Evolutionary conservation across 140 eudicot genomes (phyloP).

Genomic region (Cichorium intybus): DNA sequence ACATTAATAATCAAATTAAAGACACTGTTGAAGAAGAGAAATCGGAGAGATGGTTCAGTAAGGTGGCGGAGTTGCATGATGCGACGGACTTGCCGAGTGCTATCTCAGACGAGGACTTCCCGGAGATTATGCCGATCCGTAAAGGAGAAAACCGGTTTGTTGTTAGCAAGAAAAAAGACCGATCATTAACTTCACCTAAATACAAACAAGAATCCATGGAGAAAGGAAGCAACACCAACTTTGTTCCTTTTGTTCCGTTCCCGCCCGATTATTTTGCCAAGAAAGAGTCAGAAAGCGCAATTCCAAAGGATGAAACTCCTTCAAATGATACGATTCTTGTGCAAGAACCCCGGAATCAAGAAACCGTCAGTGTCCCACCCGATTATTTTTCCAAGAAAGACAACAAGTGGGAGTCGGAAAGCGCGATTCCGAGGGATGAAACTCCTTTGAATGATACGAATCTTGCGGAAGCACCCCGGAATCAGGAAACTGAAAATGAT

Average conservation of each 20-base stretch:
- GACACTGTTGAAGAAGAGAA: slow-evolving; percentile 42
- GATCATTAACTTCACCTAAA: slow-evolving; percentile 58
- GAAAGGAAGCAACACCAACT: slow-evolving; percentile 49
- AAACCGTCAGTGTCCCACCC: slow-evolving; percentile 64
- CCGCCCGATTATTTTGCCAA: slow-evolving; percentile 88
- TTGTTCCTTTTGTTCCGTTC: slow-evolving; percentile 89
- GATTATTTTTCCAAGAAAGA: slow-evolving; percentile 70
- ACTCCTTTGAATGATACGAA: slow-evolving; percentile 1
- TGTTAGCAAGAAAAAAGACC: slow-evolving; percentile 75
- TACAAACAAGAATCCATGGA: slow-evolving; percentile 63
- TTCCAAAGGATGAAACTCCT: slow-evolving; percentile 2
- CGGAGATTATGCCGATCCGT: slow-evolving; percentile 84
- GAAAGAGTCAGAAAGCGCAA: slow-evolving; percentile 27
- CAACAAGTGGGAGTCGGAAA: slow-evolving; percentile 20
- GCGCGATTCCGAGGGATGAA: background rate
- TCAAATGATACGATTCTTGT: slow-evolving; percentile 6
- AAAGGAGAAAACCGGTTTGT: slow-evolving; percentile 83
- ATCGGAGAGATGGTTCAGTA: slow-evolving; percentile 68
- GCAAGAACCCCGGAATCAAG: slow-evolving; percentile 11
- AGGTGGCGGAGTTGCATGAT: slow-evolving; percentile 56
- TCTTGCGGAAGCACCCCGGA: slow-evolving; percentile 14
- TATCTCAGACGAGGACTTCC: slow-evolving; percentile 65
- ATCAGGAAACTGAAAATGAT: slow-evolving; percentile 20
- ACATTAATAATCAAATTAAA: slow-evolving; percentile 20
- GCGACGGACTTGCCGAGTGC: slow-evolving; percentile 42